Percentiles rank a stretch among this genome's conserved stretches.
Evolutionary conservation across 148 eudicot species (phyloP).

Genomic region (Beta vulgaris): DNA sequence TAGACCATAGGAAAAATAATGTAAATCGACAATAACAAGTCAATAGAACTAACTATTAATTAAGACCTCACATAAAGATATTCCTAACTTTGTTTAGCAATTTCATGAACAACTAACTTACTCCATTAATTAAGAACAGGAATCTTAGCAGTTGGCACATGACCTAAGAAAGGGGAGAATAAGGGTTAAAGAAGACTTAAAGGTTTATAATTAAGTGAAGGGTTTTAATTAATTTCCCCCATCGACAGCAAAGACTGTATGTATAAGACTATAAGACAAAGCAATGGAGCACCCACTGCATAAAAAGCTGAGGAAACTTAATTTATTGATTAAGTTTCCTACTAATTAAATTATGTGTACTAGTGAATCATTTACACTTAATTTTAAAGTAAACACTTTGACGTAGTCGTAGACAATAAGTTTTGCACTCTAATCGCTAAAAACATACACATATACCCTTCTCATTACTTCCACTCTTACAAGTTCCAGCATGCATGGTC

Average conservation of each 20-base stretch:
- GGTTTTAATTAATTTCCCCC: neutral
- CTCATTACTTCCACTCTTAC: conserved; percentile 27
- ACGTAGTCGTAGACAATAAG: conserved; percentile 31
- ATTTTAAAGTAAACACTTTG: neutral
- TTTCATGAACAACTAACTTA: neutral
- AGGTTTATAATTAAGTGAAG: neutral
- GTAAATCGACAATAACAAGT: too few relatives aligned
- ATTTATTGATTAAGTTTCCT: conserved; percentile 11
- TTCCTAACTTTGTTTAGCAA: conserved; percentile 23
- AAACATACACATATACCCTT: conserved; percentile 30
- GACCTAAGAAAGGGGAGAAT: conserved; percentile 14
- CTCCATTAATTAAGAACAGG: conserved; percentile 18
- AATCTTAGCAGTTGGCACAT: conserved; percentile 34
- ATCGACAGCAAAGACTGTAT: conserved; percentile 10
- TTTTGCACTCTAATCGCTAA: conserved; percentile 20
- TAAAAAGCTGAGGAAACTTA: conserved; percentile 33
- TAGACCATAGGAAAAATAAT: too few relatives aligned
- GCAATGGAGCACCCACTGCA: conserved; percentile 23
- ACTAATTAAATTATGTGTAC: conserved; percentile 1
- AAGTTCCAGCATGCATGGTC: conserved; percentile 8
- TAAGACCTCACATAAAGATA: conserved; percentile 11
- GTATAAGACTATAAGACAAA: conserved; percentile 22
- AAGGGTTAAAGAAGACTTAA: too few relatives aligned
- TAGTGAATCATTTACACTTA: neutral
- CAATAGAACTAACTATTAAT: too few relatives aligned